Evolutionary conservation across 2,329 filamentous ascomycete genomes (phyloP).

Genomic region (Fusarium brevicatenulatum): DNA sequence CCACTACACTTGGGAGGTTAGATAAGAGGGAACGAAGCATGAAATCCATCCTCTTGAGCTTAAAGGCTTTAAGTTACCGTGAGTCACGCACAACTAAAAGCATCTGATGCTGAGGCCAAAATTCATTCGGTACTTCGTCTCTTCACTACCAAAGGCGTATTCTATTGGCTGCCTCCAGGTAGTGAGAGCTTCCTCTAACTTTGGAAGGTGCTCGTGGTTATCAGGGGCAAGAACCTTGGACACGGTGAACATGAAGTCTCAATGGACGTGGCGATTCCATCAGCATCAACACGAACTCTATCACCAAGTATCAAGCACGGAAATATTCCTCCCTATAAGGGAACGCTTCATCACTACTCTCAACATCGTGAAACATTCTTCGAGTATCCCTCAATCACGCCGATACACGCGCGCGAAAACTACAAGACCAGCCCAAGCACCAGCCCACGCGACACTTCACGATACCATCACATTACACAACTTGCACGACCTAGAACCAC

Average conservation of each 20-base stretch:
- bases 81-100: not conserved
- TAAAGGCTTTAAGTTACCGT: not conserved
- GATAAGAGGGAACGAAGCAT: not conserved
- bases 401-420: not conserved
- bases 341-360: not conserved
- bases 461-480: not conserved
- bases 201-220: not conserved
- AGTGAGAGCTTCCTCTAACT: not conserved
- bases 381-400: slow-evolving; percentile 3
- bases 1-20: too few species aligned
- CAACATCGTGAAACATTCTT: not conserved
- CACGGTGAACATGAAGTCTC: not conserved
- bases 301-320: not conserved
- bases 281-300: not conserved
- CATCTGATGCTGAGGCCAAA: not conserved
- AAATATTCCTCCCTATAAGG: not conserved
- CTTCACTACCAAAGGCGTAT: not conserved
- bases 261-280: not conserved
- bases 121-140: not conserved
- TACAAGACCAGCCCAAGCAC: not conserved
- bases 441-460: not conserved
- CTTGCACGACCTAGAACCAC: not conserved
- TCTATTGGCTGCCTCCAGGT: not conserved
- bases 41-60: not conserved
- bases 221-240: not conserved